Evolutionary conservation across 108 stramenopile genomes (phyloP).

Genomic region (Nitzschia sp.): DNA sequence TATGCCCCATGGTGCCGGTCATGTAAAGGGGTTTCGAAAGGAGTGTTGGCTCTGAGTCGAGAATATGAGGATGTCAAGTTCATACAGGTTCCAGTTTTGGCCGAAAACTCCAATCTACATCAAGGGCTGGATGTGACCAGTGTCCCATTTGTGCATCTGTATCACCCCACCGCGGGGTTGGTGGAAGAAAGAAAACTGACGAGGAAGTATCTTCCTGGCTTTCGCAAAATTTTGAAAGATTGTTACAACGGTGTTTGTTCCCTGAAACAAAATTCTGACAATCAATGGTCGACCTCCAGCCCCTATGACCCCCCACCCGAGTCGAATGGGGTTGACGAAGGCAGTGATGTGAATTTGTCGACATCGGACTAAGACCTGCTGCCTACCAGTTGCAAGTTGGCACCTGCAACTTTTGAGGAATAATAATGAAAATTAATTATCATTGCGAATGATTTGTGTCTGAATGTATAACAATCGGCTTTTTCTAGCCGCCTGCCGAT

Average conservation of each 20-base stretch:
- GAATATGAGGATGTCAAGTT: constrained; percentile 51
- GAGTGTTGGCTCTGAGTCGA: constrained; percentile 52
- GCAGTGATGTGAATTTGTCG: neutral
- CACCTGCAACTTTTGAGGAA: too few species aligned
- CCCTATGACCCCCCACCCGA: constrained; percentile 25
- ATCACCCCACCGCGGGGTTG: constrained; percentile 62
- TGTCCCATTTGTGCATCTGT: constrained; percentile 73
- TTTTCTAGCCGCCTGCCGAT: too few species aligned
- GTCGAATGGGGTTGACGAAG: constrained; percentile 4
- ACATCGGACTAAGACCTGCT: too few species aligned
- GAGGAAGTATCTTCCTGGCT: constrained; percentile 18
- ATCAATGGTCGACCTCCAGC: constrained; percentile 26
- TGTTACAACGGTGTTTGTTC: constrained; percentile 24
- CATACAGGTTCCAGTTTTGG: constrained; percentile 70
- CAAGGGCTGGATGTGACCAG: constrained; percentile 69
- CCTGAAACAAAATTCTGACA: constrained; percentile 1
- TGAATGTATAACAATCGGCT: too few species aligned
- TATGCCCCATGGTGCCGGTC: constrained; percentile 81
- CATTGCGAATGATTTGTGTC: too few species aligned
- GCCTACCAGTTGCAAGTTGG: neutral
- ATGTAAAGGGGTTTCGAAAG: constrained; percentile 69
- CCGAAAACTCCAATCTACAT: constrained; percentile 64
- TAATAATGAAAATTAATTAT: too few species aligned
- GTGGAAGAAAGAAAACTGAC: constrained; percentile 50
- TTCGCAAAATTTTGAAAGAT: constrained; percentile 24